phyloP scores from a whole-genome alignment of 176 grass and related monocot genomes.

The Phyllostachys edulis region DNA sequence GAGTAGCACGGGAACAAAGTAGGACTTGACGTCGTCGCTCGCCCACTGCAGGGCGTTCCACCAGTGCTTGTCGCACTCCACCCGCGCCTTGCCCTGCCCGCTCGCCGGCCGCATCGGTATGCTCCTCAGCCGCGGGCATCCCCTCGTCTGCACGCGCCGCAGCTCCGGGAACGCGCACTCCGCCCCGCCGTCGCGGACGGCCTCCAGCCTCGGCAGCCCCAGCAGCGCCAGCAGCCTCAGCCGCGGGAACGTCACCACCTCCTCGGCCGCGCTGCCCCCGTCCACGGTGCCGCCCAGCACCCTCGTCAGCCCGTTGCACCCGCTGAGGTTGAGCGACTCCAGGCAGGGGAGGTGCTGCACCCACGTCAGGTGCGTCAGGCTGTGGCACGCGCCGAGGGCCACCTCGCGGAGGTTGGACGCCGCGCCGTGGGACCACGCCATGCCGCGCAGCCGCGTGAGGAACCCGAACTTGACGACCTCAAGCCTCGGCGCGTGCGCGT shows the following conservation, averaged over 20 bases:
- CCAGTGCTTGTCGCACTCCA: conserved; percentile 59
- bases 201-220: conserved; percentile 47
- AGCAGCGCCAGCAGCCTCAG: conserved; percentile 48
- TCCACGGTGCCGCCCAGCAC: conserved; percentile 28
- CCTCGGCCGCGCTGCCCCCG: conserved; percentile 30
- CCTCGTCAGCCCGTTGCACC: conserved; percentile 48
- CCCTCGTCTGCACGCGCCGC: conserved; percentile 45
- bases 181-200: conserved; percentile 24
- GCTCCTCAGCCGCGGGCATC: conserved; percentile 42
- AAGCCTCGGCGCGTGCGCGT: conserved; percentile 32
- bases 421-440: conserved; percentile 41
- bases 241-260: conserved; percentile 43
- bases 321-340: conserved; percentile 54
- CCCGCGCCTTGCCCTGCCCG: conserved; percentile 43
- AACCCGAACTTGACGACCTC: conserved; percentile 55
- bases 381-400: conserved; percentile 50
- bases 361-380: conserved; percentile 46
- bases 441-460: conserved; percentile 33
- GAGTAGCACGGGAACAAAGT: conserved; percentile 42
- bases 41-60: conserved; percentile 49
- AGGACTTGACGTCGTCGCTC: conserved; percentile 45
- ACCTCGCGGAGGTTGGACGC: conserved; percentile 49
- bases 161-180: conserved; percentile 52
- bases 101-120: conserved; percentile 39
- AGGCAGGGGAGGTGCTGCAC: conserved; percentile 56